Evolutionary conservation across 208 protist species (phyloP).

Genomic region (Blastocrithidia nonstop): DNA sequence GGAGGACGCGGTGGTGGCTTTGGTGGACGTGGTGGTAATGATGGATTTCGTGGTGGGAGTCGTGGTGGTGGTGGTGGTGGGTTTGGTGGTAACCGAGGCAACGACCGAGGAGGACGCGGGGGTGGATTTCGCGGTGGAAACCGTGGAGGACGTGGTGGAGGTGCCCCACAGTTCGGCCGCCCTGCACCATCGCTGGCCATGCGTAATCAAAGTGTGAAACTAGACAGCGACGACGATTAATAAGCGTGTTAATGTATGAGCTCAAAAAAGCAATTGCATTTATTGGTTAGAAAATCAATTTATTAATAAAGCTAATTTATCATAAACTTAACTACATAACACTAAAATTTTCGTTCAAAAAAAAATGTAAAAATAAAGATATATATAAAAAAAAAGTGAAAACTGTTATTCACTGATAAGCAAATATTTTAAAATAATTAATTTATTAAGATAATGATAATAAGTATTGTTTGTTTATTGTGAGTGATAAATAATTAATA

Average conservation of each 20-base stretch:
- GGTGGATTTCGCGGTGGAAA: conserved; percentile 42
- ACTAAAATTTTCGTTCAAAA: conserved; percentile 1
- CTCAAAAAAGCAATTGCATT: conserved; percentile 5
- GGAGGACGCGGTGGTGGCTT: conserved; percentile 18
- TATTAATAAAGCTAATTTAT: conserved; percentile 2
- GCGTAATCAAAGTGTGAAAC: conserved; percentile 36
- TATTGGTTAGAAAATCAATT: conserved; percentile 4
- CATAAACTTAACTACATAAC: neutral
- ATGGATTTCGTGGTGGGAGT: conserved; percentile 22
- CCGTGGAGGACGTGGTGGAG: conserved; percentile 22
- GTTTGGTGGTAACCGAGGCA: conserved; percentile 22
- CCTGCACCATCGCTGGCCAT: conserved; percentile 27
- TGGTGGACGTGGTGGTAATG: conserved; percentile 18
- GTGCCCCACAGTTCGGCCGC: conserved; percentile 41
- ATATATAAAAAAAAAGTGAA: neutral
- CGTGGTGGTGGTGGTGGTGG: conserved; percentile 26
- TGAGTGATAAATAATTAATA: neutral
- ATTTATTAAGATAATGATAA: neutral
- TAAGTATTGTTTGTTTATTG: neutral
- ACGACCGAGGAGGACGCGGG: conserved; percentile 12
- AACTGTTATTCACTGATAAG: neutral
- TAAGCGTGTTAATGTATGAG: neutral
- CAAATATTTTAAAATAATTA: neutral
- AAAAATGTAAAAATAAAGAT: neutral
- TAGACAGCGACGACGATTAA: conserved; percentile 65